These are phyloP conservation scores for Cucurbita ficifolia DNA, from an alignment of 306 rosid species.

Conservation along the genomic window DNA sequence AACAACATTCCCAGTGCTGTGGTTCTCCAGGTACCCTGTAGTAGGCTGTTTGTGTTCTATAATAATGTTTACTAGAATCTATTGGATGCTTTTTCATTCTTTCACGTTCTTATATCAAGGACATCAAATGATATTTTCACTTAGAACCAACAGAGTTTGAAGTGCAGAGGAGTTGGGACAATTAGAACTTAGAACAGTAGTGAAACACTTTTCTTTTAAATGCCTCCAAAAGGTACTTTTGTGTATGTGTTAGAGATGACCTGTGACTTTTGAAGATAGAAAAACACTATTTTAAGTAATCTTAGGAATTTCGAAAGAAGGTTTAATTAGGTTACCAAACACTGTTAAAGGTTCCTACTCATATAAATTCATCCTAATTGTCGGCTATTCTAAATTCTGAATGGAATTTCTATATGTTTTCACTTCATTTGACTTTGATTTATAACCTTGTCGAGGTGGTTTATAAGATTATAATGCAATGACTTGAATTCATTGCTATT, in stretches of 20 bases:
- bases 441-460: not conserved
- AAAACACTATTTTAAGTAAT: not conserved
- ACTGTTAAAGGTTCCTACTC: too few relatives aligned
- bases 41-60: not conserved
- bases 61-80: not conserved
- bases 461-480: not conserved
- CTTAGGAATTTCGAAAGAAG: not conserved
- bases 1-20: slow-evolving; percentile 31
- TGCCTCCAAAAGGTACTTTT: not conserved
- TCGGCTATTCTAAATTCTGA: not conserved
- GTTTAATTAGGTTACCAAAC: not conserved
- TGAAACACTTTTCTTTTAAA: too few relatives aligned
- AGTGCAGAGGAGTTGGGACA: not conserved
- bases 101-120: not conserved
- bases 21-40: slow-evolving; percentile 35
- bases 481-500: slow-evolving; percentile 2
- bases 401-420: not conserved
- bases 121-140: not conserved
- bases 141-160: not conserved
- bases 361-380: not conserved
- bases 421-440: not conserved
- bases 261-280: not conserved
- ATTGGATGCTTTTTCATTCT: not conserved
- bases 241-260: not conserved
- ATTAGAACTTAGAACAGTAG: not conserved